Evolutionary conservation across 148 eudicot species (phyloP).

Genomic region (Salicornia ramosissima): DNA sequence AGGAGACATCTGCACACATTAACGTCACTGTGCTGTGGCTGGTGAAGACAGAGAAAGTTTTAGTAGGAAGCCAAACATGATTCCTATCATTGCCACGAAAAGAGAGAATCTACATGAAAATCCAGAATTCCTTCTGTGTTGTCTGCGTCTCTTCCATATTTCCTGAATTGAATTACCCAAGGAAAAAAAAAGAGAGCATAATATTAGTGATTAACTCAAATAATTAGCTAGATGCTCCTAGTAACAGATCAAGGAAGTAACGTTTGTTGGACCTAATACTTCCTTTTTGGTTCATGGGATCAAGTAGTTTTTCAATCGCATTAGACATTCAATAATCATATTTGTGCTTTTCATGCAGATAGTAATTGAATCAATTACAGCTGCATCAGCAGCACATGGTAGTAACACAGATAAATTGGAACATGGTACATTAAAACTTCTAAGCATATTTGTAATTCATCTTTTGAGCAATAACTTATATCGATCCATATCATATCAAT

Average conservation of each 20-base stretch:
- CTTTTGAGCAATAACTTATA: neutral
- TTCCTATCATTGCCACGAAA: constrained; percentile 57
- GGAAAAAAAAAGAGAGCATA: neutral
- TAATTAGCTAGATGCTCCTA: neutral
- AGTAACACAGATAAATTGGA: neutral
- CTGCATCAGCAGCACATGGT: neutral
- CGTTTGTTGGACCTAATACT: neutral
- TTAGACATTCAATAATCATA: neutral
- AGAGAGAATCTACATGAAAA: constrained; percentile 61
- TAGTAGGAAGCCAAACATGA: constrained; percentile 60
- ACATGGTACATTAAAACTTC: neutral
- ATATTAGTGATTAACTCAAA: neutral
- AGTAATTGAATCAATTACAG: neutral
- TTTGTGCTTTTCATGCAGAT: neutral
- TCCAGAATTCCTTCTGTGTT: constrained; percentile 41
- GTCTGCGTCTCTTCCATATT: constrained; percentile 49
- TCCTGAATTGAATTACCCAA: constrained; percentile 47
- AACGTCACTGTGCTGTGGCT: constrained; percentile 24
- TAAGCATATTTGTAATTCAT: neutral
- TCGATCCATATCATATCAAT: neutral
- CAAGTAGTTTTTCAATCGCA: neutral
- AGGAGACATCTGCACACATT: constrained; percentile 3
- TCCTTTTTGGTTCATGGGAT: neutral
- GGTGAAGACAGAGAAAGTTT: constrained; percentile 52
- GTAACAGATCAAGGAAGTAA: neutral